Evolutionary conservation across 73 alveolate genomes (phyloP).

Genomic region (Breviolum minutum): DNA sequence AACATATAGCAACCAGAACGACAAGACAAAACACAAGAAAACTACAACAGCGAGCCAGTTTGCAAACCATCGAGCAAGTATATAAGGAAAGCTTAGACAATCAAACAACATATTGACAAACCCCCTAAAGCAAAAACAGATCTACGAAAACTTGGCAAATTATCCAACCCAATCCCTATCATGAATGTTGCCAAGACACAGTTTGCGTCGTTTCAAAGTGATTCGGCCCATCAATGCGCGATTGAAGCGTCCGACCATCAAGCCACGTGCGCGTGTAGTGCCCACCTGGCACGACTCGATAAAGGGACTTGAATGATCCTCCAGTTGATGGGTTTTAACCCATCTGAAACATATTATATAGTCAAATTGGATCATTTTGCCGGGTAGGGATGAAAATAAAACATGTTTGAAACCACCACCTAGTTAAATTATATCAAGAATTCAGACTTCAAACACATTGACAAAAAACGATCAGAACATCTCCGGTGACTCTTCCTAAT

Average conservation of each 20-base stretch:
- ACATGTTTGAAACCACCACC: too few relatives aligned
- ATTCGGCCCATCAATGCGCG: constrained; percentile 58
- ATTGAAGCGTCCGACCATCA: constrained; percentile 68
- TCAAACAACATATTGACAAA: too few relatives aligned
- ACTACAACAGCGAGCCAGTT: not conserved
- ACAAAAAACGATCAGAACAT: not conserved
- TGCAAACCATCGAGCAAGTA: not conserved
- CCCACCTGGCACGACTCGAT: constrained; percentile 21
- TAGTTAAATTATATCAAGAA: too few relatives aligned
- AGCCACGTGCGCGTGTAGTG: constrained; percentile 12
- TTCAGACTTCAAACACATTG: not conserved
- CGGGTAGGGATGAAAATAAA: too few relatives aligned
- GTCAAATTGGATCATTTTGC: too few relatives aligned
- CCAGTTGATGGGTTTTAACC: too few relatives aligned
- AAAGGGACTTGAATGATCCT: too few relatives aligned
- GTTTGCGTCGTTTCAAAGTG: constrained; percentile 51
- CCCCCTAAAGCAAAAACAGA: not conserved
- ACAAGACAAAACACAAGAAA: too few relatives aligned
- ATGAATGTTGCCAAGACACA: not conserved
- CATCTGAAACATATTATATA: too few relatives aligned
- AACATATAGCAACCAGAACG: too few relatives aligned
- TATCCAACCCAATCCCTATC: not conserved
- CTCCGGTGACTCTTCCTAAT: too few relatives aligned
- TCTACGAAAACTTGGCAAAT: not conserved
- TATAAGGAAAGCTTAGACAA: too few relatives aligned